Conservation (phyloP, 768 basidiomycete genomes). For the Paxillus involutus region DNA sequence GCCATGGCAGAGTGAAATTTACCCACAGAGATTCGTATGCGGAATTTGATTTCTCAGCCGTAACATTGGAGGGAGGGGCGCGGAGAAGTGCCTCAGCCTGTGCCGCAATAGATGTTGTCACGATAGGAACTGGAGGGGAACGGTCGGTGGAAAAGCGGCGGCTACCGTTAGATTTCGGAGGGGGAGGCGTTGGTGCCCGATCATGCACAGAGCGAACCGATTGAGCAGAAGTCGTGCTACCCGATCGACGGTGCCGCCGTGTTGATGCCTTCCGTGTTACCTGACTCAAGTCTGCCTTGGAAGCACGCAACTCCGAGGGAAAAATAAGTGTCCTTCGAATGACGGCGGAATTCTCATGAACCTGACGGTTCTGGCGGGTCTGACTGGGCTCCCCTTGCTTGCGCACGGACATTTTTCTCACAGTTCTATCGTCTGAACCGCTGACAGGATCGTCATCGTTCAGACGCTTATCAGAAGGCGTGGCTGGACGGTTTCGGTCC, state of each 20-base stretch:
- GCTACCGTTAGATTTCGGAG: slow-evolving; percentile 52
- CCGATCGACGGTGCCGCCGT: slow-evolving; percentile 54
- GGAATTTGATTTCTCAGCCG: slow-evolving; percentile 65
- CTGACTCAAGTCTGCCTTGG: slow-evolving; percentile 55
- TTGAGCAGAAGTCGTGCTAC: slow-evolving; percentile 55
- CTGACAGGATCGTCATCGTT: slow-evolving; percentile 34
- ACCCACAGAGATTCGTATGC: slow-evolving; percentile 80
- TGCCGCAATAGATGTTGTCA: slow-evolving; percentile 51
- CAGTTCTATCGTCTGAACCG: slow-evolving; percentile 20
- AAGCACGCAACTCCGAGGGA: slow-evolving; percentile 63
- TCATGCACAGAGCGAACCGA: slow-evolving; percentile 79
- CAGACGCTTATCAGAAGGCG: slow-evolving; percentile 23
- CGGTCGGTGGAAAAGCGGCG: slow-evolving; percentile 67
- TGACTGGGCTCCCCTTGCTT: slow-evolving; percentile 25
- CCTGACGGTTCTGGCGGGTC: slow-evolving; percentile 30
- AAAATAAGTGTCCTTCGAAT: slow-evolving; percentile 80
- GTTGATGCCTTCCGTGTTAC: slow-evolving; percentile 54
- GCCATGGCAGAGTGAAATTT: slow-evolving; percentile 11
- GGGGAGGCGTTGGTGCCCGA: slow-evolving; percentile 84
- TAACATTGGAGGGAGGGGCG: slow-evolving; percentile 36
- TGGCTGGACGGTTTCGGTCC: slow-evolving; percentile 15
- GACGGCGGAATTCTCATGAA: slow-evolving; percentile 45
- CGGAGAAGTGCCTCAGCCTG: slow-evolving; percentile 41
- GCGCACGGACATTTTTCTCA: slow-evolving; percentile 28
- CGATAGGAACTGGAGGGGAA: slow-evolving; percentile 68